These are phyloP conservation scores for Amaranthus palmeri DNA, from an alignment of 148 eudicot species.

Conservation along the genomic window DNA sequence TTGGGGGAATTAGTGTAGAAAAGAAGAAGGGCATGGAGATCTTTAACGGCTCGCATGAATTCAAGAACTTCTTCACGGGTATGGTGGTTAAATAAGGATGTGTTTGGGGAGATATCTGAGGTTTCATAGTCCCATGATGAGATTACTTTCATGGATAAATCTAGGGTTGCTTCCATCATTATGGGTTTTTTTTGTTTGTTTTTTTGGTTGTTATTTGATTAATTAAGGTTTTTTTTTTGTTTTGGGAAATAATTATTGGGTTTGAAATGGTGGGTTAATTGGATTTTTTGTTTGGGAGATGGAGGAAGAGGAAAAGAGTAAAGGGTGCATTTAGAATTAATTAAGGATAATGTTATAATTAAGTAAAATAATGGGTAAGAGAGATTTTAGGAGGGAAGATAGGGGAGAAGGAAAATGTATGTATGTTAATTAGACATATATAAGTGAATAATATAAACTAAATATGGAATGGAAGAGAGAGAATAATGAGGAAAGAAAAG, in stretches of 20 bases:
- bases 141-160: conserved; percentile 41
- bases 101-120: conserved; percentile 19
- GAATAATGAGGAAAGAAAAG: too few relatives aligned
- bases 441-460: too few relatives aligned
- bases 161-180: conserved; percentile 46
- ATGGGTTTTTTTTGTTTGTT: background rate
- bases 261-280: background rate
- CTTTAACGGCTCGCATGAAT: conserved; percentile 39
- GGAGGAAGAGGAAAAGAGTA: background rate
- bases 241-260: background rate
- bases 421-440: background rate
- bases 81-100: conserved; percentile 37
- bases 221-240: background rate
- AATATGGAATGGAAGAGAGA: too few relatives aligned
- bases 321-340: conserved; percentile 26
- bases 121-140: conserved; percentile 40
- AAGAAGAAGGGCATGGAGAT: conserved; percentile 45
- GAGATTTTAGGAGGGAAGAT: conserved; percentile 13
- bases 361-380: conserved; percentile 7
- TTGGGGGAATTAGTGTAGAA: conserved; percentile 16
- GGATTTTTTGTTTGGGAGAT: background rate
- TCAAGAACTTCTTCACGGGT: conserved; percentile 37
- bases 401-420: background rate
- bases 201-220: background rate
- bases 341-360: conserved; percentile 1